Percentiles rank a stretch among this genome's conserved stretches.
These are phyloP conservation scores for Ceratocystis alfenasii DNA, from an alignment of 2,329 filamentous ascomycete species.

Conservation along the genomic window DNA sequence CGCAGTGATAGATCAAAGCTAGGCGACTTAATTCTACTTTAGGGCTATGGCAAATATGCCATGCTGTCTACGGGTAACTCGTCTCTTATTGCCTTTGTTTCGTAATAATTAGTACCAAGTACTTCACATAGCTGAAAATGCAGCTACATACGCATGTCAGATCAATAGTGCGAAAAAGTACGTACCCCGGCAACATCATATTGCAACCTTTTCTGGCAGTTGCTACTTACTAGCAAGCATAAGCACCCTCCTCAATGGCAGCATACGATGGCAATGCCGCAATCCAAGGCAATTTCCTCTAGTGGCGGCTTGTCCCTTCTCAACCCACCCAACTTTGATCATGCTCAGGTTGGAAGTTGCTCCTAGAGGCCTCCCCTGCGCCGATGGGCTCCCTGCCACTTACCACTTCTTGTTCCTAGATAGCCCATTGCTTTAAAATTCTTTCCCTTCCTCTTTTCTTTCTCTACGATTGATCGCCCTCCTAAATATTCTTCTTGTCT, in stretches of 20 bases:
- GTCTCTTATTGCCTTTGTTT: too few species aligned
- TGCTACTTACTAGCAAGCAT: neutral
- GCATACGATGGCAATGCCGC: neutral
- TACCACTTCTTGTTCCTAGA: neutral
- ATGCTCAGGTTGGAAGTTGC: neutral
- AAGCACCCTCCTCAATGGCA: neutral
- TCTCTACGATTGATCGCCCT: too few species aligned
- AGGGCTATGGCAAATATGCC: too few species aligned
- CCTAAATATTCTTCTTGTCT: neutral
- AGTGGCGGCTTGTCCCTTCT: neutral
- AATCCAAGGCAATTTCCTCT: neutral
- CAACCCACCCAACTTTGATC: neutral
- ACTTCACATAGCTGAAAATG: too few species aligned
- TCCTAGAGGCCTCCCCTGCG: neutral
- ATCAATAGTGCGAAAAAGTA: too few species aligned
- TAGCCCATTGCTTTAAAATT: neutral
- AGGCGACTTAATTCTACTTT: neutral
- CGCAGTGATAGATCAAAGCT: neutral
- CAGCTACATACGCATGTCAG: too few species aligned
- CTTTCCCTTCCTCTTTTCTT: slow-evolving; percentile 7
- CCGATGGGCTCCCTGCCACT: neutral
- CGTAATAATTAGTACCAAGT: too few species aligned
- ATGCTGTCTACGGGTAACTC: too few species aligned
- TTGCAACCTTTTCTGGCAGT: neutral
- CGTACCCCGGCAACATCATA: too few species aligned